phyloP scores from a whole-genome alignment of 2,329 filamentous ascomycete species.

The Botrytis fabae region DNA sequence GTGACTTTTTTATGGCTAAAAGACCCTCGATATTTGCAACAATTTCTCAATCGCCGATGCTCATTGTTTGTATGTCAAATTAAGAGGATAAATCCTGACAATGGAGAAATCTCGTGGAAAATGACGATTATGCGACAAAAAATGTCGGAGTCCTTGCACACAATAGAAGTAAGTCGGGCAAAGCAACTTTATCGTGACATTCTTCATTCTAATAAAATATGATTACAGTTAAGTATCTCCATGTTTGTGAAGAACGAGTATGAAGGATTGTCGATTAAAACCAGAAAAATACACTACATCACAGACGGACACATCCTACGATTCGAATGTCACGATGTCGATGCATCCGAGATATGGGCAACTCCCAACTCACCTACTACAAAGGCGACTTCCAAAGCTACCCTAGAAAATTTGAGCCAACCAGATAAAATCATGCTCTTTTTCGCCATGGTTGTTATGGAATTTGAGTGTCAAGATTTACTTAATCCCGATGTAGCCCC shows the following conservation, averaged over 20 bases:
- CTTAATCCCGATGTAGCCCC: neutral
- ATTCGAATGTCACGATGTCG: conserved; percentile 6
- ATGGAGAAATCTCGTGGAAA: neutral
- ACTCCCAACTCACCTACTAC: neutral
- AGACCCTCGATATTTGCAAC: neutral
- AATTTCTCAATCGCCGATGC: conserved; percentile 16
- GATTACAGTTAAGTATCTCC: neutral
- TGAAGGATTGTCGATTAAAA: neutral
- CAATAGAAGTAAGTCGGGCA: neutral
- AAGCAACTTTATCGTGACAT: no score
- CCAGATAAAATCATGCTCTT: neutral
- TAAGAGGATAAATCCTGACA: neutral
- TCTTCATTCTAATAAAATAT: no score
- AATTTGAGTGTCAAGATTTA: neutral
- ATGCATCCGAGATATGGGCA: neutral
- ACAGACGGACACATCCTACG: conserved; percentile 8
- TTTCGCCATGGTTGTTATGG: neutral
- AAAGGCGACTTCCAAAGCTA: neutral
- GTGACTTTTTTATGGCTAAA: conserved; percentile 13
- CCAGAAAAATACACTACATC: neutral
- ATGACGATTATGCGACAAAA: neutral
- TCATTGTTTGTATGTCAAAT: neutral
- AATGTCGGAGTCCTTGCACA: neutral
- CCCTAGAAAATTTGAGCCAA: neutral
- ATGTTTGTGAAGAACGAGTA: neutral